Base-by-base conservation (phyloP, 768 basidiomycete species). In the Lenzites betulinus region DNA sequence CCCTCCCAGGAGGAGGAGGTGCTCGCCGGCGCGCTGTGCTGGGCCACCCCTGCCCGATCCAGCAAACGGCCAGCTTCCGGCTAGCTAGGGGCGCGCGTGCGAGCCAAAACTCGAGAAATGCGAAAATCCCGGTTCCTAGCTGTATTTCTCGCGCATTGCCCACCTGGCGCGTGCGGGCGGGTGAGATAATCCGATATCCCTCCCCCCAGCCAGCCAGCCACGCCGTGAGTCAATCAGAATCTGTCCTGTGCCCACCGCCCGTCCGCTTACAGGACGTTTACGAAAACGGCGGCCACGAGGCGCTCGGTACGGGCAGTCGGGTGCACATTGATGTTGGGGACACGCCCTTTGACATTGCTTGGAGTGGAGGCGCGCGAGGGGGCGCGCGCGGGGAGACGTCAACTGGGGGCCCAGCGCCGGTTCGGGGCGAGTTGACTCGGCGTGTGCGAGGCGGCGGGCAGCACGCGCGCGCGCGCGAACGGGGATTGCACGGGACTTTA, bases 401-500 rank as follows among this genome's bases (percentile, higher is more conserved):
- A n/a, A n/a, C n/a, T n/a, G 36, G 60, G 42, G 36, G 60, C 33
- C 36, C 54, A 50, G 56, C 42, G 43, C 62, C 57, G 42, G 38
- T 43, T 55, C 38, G 28, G 62, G 62, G 30, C 52, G 41, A 30
- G 36, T 43, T 69, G 67, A 64, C 65, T 66, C 60, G 63, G 65
- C 62, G 67, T 66, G 67, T 49, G 64, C 63, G 64, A 42, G 51
- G 49, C 48, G 46, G 18, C 25, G 62, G 43, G 64, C 30, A 33
- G n/a, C 58, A 62, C 59, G 60, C 64, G 66, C 64, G 58, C 46
- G 57, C 53, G 64, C 51, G 62, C 52, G 48, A 54, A 47, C 55
- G 62, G 62, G 51, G 61, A 33, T 39, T 62, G 66, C 64, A 67
- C 60, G 66, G 60, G 65, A 67, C 66, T 64, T 57, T 59, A 67